phyloP scores from a whole-genome alignment of 1,284 basidiomycete genomes.

The Mycosarcoma mackinlayi region DNA sequence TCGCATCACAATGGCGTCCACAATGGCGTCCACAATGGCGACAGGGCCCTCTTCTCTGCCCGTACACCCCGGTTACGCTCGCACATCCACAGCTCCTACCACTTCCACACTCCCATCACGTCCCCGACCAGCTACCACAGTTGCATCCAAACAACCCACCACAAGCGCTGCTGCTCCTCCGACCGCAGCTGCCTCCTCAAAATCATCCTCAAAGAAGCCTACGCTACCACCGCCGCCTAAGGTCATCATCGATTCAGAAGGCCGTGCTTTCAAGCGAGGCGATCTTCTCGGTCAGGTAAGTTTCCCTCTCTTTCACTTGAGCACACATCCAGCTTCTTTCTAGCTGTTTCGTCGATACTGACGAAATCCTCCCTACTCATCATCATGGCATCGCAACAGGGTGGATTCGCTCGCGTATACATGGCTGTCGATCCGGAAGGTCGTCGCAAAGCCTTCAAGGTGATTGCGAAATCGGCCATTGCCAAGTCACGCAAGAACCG shows the following conservation, averaged over 20 bases:
- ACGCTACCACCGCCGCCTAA: conserved; percentile 60
- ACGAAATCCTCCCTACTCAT: not conserved
- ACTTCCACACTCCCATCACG: conserved; percentile 26
- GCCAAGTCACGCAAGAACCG: conserved; percentile 69
- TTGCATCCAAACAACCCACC: conserved; percentile 19
- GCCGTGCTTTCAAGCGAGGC: conserved; percentile 53
- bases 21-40: conserved; percentile 41
- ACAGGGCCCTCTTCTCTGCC: conserved; percentile 29
- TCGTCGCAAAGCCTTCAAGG: conserved; percentile 69
- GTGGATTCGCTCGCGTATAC: conserved; percentile 68
- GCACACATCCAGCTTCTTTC: not conserved
- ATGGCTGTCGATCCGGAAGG: conserved; percentile 63
- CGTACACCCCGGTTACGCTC: conserved; percentile 33
- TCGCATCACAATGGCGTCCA: not conserved
- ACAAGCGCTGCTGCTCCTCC: not conserved
- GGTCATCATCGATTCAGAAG: conserved; percentile 60
- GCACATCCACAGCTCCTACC: conserved; percentile 18
- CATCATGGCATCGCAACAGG: conserved; percentile 45
- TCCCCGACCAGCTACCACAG: conserved; percentile 27
- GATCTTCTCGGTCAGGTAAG: conserved; percentile 59
- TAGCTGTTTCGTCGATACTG: not conserved
- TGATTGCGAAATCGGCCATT: conserved; percentile 69
- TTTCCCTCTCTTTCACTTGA: not conserved
- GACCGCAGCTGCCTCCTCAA: conserved; percentile 13
- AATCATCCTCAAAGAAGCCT: conserved; percentile 52